A percentile compares a stretch with the other conserved stretches of the same genome.
Evolutionary conservation across 164 flowering plant species (phyloP).

Genomic region (Echeveria elegans): DNA sequence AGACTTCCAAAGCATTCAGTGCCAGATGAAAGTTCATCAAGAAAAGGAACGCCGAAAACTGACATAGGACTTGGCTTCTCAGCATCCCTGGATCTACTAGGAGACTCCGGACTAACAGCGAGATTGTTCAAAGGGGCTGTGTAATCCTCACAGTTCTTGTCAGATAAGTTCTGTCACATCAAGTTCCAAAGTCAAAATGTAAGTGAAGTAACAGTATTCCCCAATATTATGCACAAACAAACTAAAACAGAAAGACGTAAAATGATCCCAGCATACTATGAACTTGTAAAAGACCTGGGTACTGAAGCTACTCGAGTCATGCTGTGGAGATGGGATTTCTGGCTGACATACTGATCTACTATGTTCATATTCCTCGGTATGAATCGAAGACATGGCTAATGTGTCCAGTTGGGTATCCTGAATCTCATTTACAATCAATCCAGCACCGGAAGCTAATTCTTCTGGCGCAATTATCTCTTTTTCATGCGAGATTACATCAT

Average conservation of each 20-base stretch:
- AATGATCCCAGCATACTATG: no score
- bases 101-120: constrained; percentile 37
- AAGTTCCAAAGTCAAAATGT: not conserved
- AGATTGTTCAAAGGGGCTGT: constrained; percentile 16
- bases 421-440: not conserved
- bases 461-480: not conserved
- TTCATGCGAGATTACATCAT: not conserved
- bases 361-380: not conserved
- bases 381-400: not conserved
- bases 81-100: constrained; percentile 48
- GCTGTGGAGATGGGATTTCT: not conserved
- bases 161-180: constrained; percentile 32
- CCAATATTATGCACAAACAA: no score
- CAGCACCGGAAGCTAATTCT: not conserved
- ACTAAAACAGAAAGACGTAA: not conserved
- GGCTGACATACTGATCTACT: not conserved
- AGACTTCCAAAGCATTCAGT: constrained; percentile 75
- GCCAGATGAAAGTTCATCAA: constrained; percentile 54
- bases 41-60: constrained; percentile 56
- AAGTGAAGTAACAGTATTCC: not conserved
- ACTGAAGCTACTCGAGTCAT: not conserved
- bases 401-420: not conserved
- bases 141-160: constrained; percentile 14
- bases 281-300: no score
- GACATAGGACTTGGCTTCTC: constrained; percentile 84